Conservation (phyloP, 768 basidiomycete species). For the Crepidotus variabilis region DNA sequence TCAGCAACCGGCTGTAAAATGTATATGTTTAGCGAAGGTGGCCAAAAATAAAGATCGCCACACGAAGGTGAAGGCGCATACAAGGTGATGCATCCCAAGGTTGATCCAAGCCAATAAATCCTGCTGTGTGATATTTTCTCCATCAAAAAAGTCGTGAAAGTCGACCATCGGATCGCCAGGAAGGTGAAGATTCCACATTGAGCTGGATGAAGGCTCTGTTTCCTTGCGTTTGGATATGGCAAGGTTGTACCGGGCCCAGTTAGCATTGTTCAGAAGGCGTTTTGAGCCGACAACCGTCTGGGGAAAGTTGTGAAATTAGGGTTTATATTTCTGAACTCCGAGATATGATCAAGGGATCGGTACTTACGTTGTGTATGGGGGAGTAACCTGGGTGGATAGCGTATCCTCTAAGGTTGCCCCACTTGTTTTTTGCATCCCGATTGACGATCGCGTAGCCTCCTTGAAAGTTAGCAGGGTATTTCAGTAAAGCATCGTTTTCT, state of each 20-base stretch:
- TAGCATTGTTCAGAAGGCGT: constrained; percentile 55
- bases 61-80: constrained; percentile 16
- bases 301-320: background rate
- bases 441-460: constrained; percentile 58
- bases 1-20: constrained; percentile 53
- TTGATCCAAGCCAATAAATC: constrained; percentile 69
- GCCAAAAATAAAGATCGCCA: no score
- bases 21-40: no score
- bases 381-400: constrained; percentile 58
- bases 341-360: background rate
- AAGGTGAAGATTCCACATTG: constrained; percentile 61
- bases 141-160: constrained; percentile 62
- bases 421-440: constrained; percentile 45
- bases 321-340: background rate
- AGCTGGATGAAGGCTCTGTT: constrained; percentile 52
- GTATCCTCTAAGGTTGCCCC: constrained; percentile 58
- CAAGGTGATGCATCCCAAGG: constrained; percentile 64
- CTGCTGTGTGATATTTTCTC: constrained; percentile 59
- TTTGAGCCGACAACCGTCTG: constrained; percentile 59
- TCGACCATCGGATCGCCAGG: constrained; percentile 53
- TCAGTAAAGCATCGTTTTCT: constrained; percentile 49
- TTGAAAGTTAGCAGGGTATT: constrained; percentile 52
- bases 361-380: constrained; percentile 46
- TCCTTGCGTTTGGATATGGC: constrained; percentile 59
- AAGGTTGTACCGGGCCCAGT: constrained; percentile 64